These are phyloP conservation scores for Saccharomyces hybrid DNA, from an alignment of 1,139 yeast genomes.

Conservation along the genomic window DNA sequence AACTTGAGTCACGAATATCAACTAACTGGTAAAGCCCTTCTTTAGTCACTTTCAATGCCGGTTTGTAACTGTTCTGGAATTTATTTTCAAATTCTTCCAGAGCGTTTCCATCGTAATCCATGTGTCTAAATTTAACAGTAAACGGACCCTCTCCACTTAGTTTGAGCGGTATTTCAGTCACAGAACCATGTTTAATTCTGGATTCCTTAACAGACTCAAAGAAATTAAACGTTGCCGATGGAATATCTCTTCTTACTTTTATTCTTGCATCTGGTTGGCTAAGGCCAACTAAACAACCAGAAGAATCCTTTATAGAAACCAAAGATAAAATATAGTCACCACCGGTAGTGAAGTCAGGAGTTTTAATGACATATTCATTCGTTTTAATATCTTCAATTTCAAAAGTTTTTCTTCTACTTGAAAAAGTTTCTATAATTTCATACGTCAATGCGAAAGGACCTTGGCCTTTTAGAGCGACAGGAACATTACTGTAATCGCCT, in stretches of 20 bases:
- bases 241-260: conserved; percentile 59
- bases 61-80: conserved; percentile 34
- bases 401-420: conserved; percentile 38
- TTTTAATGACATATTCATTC: conserved; percentile 37
- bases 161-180: conserved; percentile 50
- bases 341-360: conserved; percentile 53
- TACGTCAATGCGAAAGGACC: conserved; percentile 69
- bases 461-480: conserved; percentile 61
- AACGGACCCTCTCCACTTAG: conserved; percentile 45
- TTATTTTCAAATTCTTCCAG: conserved; percentile 23
- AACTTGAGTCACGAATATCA: conserved; percentile 57
- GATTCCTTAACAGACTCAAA: conserved; percentile 29
- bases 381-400: conserved; percentile 39
- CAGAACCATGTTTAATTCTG: conserved; percentile 54
- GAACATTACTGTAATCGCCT: conserved; percentile 41
- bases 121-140: conserved; percentile 37
- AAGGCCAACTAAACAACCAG: conserved; percentile 67
- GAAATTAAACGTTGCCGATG: conserved; percentile 44
- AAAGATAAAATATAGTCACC: conserved; percentile 62
- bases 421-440: conserved; percentile 50
- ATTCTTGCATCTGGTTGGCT: conserved; percentile 51
- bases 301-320: conserved; percentile 58
- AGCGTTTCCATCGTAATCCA: conserved; percentile 29
- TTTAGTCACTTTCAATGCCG: conserved; percentile 39
- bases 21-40: conserved; percentile 58